A percentile compares a stretch with the other conserved stretches of the same genome.
phyloP scores from a whole-genome alignment of 225 moss, liverwort and hornwort genomes.

The Neckera pumila region DNA sequence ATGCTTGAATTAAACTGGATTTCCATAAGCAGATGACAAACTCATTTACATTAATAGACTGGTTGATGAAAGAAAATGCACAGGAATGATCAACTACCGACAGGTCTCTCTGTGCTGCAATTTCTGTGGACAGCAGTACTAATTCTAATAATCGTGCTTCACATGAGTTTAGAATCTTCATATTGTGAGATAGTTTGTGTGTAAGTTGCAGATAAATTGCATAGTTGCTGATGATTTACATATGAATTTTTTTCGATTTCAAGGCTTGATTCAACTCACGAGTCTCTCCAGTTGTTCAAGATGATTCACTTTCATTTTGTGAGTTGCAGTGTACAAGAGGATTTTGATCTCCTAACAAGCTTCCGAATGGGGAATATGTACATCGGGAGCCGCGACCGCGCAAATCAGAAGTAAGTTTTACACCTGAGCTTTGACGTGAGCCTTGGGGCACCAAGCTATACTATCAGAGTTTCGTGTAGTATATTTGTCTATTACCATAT shows the following conservation, averaged over 20 bases:
- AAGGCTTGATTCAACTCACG: background rate
- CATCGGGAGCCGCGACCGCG: constrained; percentile 58
- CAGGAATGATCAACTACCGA: background rate
- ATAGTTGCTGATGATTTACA: background rate
- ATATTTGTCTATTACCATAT: too few species aligned
- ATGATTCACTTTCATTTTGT: background rate
- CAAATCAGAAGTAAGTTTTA: constrained; percentile 50
- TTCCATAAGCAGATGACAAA: background rate
- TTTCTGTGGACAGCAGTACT: background rate
- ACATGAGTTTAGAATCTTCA: background rate
- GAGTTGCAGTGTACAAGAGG: constrained; percentile 52
- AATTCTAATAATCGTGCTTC: too few species aligned
- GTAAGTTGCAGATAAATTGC: background rate
- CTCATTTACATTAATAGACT: background rate
- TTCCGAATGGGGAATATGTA: constrained; percentile 54
- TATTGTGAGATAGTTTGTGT: background rate
- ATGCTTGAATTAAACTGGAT: background rate
- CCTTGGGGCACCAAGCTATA: too few species aligned
- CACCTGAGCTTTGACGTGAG: background rate
- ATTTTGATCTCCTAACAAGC: constrained; percentile 54
- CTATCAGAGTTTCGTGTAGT: background rate
- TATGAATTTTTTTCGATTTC: background rate
- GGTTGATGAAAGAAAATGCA: background rate
- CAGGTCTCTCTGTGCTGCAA: background rate
- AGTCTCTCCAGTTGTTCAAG: background rate